Base-by-base conservation (phyloP, 257 asterid species). In the Forsythia suspensa region DNA sequence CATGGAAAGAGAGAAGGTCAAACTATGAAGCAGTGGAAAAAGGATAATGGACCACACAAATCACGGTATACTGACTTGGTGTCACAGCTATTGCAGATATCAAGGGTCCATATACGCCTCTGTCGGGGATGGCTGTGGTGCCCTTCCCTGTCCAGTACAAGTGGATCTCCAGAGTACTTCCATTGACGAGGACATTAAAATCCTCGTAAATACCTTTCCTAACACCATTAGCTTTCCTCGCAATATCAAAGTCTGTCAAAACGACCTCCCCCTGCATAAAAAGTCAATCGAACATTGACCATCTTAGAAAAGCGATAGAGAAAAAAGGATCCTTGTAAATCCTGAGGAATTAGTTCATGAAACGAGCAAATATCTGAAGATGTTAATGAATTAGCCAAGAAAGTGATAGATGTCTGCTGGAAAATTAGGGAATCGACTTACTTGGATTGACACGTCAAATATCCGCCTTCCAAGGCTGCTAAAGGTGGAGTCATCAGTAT, bases 81-180 rank as follows among this genome's bases (percentile, higher is more conserved):
- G 97, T 95, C 69, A 95, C 86, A 2, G 97, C 80, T 52, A 95
- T 95, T 16, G 97, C 99, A 42, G 99, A 95, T 83, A 95, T 86
- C 82, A 95, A 85, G 12, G 99, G 98, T 81, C 99, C 99, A 68
- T 95, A 93, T 75, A 86, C 92, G 75, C 97, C 96, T 85, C 95
- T 88, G 24, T 78, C 77, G 29, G 99, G 99, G 82, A 95, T 87
- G 20, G 97, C 92, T 0, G 89, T 90, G 18, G 99, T 95, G 44
- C 99, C 99, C 88, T 91, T 91, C 21, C 99, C 99, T 2, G 86
- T 84, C 99, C 99, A 95, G 87, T 88, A 95, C 85, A 95, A 90
- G 87, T 95, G 99, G 76, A 95, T 91, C 78, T 90, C 98, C 71
- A 95, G 82, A 59, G 97, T 93, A 81, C 91, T 88, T 61, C 92